Base-by-base conservation (phyloP, 2,329 filamentous ascomycete species). In the Alternaria sp. region DNA sequence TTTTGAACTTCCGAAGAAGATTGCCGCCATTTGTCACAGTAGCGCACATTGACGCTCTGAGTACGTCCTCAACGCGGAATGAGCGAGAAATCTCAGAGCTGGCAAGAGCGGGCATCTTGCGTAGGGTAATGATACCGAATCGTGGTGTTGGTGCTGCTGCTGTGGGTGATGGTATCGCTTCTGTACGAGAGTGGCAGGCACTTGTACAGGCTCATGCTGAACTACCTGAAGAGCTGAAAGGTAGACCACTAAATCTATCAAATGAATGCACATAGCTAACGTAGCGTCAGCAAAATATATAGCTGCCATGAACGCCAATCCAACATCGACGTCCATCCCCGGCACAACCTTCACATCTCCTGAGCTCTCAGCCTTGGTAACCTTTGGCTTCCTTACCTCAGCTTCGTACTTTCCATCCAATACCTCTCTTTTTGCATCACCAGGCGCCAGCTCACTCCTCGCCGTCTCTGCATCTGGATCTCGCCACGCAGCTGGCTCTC, bases 81-180 rank as follows among this genome's bases (percentile, higher is more conserved):
- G 90, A 93, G 76, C 82, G 90, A 46, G 90, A 92, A 73, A 83
- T 91, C 20, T 88, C 86, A 4, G 84, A 88, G 68, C 81, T 92
- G 36, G 77, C 85, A 18, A 80, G 82, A 12, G 81, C 80, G 11
- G 89, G 90, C 0, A 79, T 84, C 5, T 61, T 92, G 46, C 81
- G 89, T 43, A 87, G 86, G 72, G 81, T 93, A 11, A 83, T 85
- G 2, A 85, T 93, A n/a, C 86, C 88, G 12, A 81, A 86, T 38
- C 81, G 88, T 11, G 87, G 86, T 3, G 83, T 83, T 62, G 86
- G 87, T 53, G 83, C 85, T n/a, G 72, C 78, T 12, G 84, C 85
- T 16, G 82, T 87, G 49, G 89, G 89, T 12, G 90, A 93, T 74
- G 87, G 86, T 1, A 78, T 93, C 11, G 85, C 91, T 14, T 81